phyloP scores from a whole-genome alignment of 345 rosid species.

The Eucalyptus regnans region DNA sequence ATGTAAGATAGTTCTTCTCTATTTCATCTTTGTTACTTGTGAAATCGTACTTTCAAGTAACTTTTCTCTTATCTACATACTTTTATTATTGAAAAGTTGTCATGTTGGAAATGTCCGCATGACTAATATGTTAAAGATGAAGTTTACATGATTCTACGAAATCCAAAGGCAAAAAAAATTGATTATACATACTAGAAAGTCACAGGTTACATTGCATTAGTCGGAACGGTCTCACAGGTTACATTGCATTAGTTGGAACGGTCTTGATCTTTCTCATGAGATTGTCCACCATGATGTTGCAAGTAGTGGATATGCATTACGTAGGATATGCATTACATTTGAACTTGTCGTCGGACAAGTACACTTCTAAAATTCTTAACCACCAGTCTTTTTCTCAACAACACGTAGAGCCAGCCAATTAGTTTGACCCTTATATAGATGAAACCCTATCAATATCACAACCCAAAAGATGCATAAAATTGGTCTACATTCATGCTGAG shows the following conservation, averaged over 20 bases:
- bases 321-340: not conserved
- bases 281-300: not conserved
- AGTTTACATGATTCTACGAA: not conserved
- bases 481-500: not conserved
- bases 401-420: not conserved
- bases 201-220: not conserved
- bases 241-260: not conserved
- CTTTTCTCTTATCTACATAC: not conserved
- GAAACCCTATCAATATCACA: not conserved
- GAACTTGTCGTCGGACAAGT: not conserved
- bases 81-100: not conserved
- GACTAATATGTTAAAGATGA: not conserved
- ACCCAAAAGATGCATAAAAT: not conserved
- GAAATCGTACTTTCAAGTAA: not conserved
- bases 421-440: not conserved
- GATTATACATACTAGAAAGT: not conserved
- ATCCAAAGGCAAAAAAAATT: not conserved
- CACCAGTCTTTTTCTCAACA: not conserved
- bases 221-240: not conserved
- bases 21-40: not conserved
- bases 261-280: not conserved
- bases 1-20: too few species aligned
- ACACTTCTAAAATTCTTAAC: not conserved
- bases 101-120: not conserved
- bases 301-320: not conserved